Conservation (phyloP, 2,329 filamentous ascomycete genomes). For the Pseudophaeomoniella oleicola region DNA sequence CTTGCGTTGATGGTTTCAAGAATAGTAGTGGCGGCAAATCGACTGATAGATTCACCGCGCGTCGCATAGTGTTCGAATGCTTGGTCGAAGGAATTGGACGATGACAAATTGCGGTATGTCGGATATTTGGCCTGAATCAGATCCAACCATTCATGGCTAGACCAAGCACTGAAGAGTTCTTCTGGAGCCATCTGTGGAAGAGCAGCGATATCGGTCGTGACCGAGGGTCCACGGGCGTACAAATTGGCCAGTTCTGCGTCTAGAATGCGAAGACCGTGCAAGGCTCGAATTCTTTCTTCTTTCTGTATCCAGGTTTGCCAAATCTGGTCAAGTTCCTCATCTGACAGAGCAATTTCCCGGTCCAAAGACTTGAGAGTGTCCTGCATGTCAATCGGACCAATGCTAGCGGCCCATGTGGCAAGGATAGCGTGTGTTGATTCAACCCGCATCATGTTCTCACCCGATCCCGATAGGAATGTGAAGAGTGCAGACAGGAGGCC, state of each 20-base stretch:
- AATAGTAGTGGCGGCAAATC: neutral
- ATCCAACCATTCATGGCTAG: neutral
- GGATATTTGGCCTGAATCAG: neutral
- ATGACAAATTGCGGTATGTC: neutral
- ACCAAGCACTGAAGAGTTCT: neutral
- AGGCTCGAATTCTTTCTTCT: neutral
- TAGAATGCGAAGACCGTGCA: neutral
- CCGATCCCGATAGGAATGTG: neutral
- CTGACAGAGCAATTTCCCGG: neutral
- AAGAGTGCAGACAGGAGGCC: neutral
- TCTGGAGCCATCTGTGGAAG: neutral
- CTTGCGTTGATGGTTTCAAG: neutral
- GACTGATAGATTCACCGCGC: neutral
- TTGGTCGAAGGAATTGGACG: neutral
- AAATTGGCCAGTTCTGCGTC: neutral
- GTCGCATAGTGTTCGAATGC: neutral
- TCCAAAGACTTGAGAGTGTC: neutral
- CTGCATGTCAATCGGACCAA: neutral
- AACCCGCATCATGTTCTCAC: neutral
- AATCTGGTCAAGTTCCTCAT: neutral
- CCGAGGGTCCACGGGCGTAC: neutral
- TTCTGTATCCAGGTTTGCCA: neutral
- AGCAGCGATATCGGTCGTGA: neutral
- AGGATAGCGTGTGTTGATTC: neutral
- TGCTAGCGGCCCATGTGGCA: neutral